Evolutionary conservation across 106 monocot species (phyloP), one percentile per base, ranked within the genome.

Genomic region (Platanthera guangdongensis): DNA sequence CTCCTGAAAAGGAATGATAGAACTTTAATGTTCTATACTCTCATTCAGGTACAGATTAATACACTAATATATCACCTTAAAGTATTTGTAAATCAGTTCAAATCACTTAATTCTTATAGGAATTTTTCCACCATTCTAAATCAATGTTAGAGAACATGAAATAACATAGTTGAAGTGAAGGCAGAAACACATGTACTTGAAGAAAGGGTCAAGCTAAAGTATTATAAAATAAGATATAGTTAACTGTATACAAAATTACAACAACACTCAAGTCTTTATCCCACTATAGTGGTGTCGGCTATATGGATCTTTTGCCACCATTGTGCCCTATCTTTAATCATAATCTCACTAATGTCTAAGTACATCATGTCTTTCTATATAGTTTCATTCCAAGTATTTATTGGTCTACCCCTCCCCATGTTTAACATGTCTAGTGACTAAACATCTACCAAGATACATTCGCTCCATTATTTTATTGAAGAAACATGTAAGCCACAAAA

Each of bases 1-100:
- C 54, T 92, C 90, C 92, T 95, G 92, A 85, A 90, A 88, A 81
- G 79, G 73, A 63, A 85, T 71, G 48, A 28, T 48, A 47, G 15
- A 71, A 13, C 48, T 71, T 48, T 90, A 79, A 32, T 85, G 75
- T 32, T 67, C 30, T 67, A 67, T 67, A 32, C 8, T 25, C 9
- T 25, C 67, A 67, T 39, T 22, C 67, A 67, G 12, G 67, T 21
- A 21, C 18, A 60, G 59, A 19, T 11, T 14, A 18, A 60, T 19
- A 9, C 21, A 3, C 8, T 19, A 60, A 18, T 19, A 6, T 60
- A 9, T 9, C 18, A 18, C 14, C 57, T 3, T 60, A 60, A 8
- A 18, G 18, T 18, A 59, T 19, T 19, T 59, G 19, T 60, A 59
- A 59, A 60, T 7, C 59, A 60, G 8, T 60, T 60, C 21, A 2